phyloP scores from a whole-genome alignment of 2,329 filamentous ascomycete genomes.

The Didymella glomerata region DNA sequence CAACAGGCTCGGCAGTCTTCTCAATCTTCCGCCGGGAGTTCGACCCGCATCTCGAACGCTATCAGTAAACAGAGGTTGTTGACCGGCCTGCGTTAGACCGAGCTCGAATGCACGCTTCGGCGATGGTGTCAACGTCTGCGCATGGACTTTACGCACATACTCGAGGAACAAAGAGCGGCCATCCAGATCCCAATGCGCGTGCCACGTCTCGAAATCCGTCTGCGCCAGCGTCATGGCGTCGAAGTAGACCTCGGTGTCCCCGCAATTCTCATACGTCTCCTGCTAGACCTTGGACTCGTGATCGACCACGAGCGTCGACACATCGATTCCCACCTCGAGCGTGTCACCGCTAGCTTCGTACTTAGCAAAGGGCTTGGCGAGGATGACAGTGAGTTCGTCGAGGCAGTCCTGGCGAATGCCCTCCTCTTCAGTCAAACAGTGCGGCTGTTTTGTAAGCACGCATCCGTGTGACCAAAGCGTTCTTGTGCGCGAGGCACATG shows the following conservation, averaged over 20 bases:
- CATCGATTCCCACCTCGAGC: neutral
- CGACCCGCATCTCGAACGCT: neutral
- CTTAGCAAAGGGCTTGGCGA: neutral
- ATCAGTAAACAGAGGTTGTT: neutral
- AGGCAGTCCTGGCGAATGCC: neutral
- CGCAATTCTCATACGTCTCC: neutral
- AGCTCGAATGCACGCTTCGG: neutral
- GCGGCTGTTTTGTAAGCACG: no score
- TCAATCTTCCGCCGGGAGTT: neutral
- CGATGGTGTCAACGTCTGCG: neutral
- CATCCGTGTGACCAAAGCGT: no score
- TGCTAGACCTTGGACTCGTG: neutral
- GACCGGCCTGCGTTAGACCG: neutral
- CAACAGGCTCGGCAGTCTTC: neutral
- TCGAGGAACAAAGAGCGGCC: neutral
- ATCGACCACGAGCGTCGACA: neutral
- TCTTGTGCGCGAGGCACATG: neutral
- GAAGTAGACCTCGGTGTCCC: neutral
- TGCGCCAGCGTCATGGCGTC: neutral
- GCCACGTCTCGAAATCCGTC: neutral
- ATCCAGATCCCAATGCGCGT: neutral
- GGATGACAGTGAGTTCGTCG: neutral
- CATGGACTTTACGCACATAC: neutral
- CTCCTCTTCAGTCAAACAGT: neutral
- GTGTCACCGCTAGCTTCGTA: neutral